Conservation (phyloP, 495 filamentous ascomycete genomes). For the Aspergillus nanangensis region DNA sequence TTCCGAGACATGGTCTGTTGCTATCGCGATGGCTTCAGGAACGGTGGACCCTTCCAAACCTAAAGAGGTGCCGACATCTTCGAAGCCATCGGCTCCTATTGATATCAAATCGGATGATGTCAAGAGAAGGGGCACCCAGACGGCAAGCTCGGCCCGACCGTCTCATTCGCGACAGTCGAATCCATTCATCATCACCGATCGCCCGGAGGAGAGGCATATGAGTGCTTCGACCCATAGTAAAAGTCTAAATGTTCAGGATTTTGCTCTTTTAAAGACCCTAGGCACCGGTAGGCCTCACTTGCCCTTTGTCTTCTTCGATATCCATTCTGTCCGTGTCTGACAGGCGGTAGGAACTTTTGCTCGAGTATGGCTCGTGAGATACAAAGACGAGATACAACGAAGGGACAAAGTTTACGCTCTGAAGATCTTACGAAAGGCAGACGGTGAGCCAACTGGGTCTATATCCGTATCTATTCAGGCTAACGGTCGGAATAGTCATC, state of each 20-base stretch:
- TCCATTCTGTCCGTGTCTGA: slow-evolving; percentile 24
- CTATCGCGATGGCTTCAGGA: slow-evolving; percentile 41
- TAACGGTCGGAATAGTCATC: slow-evolving; percentile 57
- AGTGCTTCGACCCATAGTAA: slow-evolving; percentile 52
- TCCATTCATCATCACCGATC: slow-evolving; percentile 49
- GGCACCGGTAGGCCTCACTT: slow-evolving; percentile 77
- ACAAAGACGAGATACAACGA: slow-evolving; percentile 52
- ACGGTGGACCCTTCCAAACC: slow-evolving; percentile 37
- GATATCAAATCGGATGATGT: slow-evolving; percentile 33
- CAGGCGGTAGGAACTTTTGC: slow-evolving; percentile 79
- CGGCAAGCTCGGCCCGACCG: slow-evolving; percentile 41
- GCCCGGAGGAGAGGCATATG: slow-evolving; percentile 53
- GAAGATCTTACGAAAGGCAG: slow-evolving; percentile 88
- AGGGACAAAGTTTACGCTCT: slow-evolving; percentile 81
- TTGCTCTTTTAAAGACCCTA: slow-evolving; percentile 80
- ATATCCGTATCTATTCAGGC: background rate
- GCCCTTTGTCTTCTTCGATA: slow-evolving; percentile 7
- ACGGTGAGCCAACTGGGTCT: slow-evolving; percentile 44
- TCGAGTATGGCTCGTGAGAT: slow-evolving; percentile 80
- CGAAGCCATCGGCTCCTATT: slow-evolving; percentile 18
- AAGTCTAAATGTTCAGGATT: slow-evolving; percentile 68
- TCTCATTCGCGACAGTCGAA: slow-evolving; percentile 42
- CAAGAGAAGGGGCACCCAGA: slow-evolving; percentile 48
- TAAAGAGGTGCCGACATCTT: slow-evolving; percentile 29
- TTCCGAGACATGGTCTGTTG: slow-evolving; percentile 33